Evolutionary conservation across 1,139 yeast species (phyloP).

Genomic region (Protomyces pachydermus): DNA sequence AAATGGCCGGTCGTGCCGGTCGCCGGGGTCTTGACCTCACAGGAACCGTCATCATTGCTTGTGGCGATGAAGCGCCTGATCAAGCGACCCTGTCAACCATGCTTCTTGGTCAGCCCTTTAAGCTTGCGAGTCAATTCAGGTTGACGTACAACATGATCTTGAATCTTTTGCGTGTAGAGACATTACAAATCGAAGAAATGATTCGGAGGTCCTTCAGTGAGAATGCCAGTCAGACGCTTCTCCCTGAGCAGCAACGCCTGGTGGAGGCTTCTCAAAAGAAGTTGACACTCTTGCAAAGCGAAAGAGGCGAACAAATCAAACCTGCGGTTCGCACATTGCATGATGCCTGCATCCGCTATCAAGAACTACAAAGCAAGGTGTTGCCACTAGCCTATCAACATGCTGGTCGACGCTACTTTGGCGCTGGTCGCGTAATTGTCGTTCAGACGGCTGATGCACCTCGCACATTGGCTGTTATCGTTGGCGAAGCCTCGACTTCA

Average conservation of each 20-base stretch:
- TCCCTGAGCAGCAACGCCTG: conserved; percentile 78
- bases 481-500: conserved; percentile 25
- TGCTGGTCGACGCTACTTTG: conserved; percentile 30
- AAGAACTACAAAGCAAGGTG: background rate
- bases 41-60: conserved; percentile 95
- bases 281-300: conserved; percentile 45
- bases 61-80: conserved; percentile 56
- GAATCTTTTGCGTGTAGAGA: conserved; percentile 85
- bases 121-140: conserved; percentile 83
- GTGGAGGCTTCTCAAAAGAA: conserved; percentile 52
- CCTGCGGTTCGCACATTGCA: conserved; percentile 2
- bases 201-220: conserved; percentile 93
- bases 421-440: conserved; percentile 56
- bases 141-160: conserved; percentile 93
- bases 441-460: conserved; percentile 49
- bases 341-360: conserved; percentile 4
- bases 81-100: conserved; percentile 59
- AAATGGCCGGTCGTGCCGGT: conserved; percentile 99
- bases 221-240: conserved; percentile 73
- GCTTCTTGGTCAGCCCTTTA: conserved; percentile 81
- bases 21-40: conserved; percentile 91
- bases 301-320: conserved; percentile 29
- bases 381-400: conserved; percentile 10
- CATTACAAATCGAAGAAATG: conserved; percentile 93
- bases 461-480: conserved; percentile 52